Percentiles rank a stretch among this genome's conserved stretches.
Conservation (phyloP, 129 eudicot genomes). For the Helianthus tuberosus region DNA sequence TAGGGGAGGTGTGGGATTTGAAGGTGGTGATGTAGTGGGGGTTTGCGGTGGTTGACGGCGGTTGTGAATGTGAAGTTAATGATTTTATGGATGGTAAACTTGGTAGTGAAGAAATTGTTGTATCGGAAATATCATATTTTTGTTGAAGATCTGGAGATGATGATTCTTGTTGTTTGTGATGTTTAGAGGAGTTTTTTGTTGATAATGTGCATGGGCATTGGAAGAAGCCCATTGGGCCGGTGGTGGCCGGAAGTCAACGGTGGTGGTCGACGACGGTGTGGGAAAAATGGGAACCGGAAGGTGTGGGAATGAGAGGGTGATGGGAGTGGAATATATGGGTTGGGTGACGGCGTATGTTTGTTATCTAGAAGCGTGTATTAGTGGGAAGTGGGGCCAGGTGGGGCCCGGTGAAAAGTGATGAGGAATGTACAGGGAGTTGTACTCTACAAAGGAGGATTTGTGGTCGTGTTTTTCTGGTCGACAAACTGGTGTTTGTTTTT, state of each 20-base stretch:
- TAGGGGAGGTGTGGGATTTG: conserved; percentile 65
- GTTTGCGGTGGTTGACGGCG: conserved; percentile 36
- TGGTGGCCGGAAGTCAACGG: conserved; percentile 15
- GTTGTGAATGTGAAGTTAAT: conserved; percentile 48
- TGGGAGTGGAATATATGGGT: conserved; percentile 22
- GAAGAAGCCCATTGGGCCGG: conserved; percentile 39
- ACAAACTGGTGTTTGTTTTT: too few relatives aligned
- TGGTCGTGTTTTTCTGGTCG: background rate
- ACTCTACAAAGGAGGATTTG: conserved; percentile 7
- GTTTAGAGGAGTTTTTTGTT: conserved; percentile 4
- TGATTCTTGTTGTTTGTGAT: background rate
- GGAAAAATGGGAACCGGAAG: background rate
- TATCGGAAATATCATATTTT: conserved; percentile 18
- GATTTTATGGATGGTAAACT: conserved; percentile 79
- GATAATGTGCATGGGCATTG: conserved; percentile 39
- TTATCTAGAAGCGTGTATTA: conserved; percentile 8
- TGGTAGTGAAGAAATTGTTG: conserved; percentile 49
- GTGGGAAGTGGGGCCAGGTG: conserved; percentile 13
- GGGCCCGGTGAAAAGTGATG: conserved; percentile 3
- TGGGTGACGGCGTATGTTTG: conserved; percentile 27
- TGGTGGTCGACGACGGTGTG: conserved; percentile 2
- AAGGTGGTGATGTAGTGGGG: conserved; percentile 64
- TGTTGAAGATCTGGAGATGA: conserved; percentile 13
- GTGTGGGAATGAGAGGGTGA: background rate
- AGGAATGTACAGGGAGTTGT: conserved; percentile 34